These are phyloP conservation scores for Thalassiosira mediterranea DNA, from an alignment of 352 stramenopile species.

Conservation along the genomic window DNA sequence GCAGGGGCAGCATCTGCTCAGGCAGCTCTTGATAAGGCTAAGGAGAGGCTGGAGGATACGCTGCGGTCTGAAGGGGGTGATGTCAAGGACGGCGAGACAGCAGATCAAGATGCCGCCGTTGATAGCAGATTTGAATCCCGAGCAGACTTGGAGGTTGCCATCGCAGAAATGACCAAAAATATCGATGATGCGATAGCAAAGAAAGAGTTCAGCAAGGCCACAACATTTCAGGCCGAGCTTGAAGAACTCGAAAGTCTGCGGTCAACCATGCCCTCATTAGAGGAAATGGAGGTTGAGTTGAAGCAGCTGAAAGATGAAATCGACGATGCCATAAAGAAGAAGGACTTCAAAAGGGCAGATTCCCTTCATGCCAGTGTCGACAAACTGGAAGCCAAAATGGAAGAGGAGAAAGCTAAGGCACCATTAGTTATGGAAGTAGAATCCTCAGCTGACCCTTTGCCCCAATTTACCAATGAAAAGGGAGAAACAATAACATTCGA, in stretches of 20 bases:
- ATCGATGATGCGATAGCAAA: slow-evolving; percentile 67
- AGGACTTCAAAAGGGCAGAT: slow-evolving; percentile 72
- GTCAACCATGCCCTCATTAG: slow-evolving; percentile 70
- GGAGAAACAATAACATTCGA: slow-evolving; percentile 64
- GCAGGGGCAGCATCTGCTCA: slow-evolving; percentile 64
- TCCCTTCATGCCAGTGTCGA: slow-evolving; percentile 71
- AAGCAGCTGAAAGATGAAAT: slow-evolving; percentile 55
- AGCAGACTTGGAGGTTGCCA: slow-evolving; percentile 72
- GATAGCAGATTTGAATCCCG: slow-evolving; percentile 61
- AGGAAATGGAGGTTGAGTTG: slow-evolving; percentile 69
- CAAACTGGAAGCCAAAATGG: slow-evolving; percentile 62
- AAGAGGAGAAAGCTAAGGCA: slow-evolving; percentile 55
- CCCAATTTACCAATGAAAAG: slow-evolving; percentile 46
- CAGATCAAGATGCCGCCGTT: slow-evolving; percentile 14
- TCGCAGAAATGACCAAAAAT: slow-evolving; percentile 47
- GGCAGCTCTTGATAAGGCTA: slow-evolving; percentile 63
- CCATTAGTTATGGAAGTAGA: slow-evolving; percentile 9
- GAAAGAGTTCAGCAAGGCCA: slow-evolving; percentile 76
- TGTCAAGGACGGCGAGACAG: slow-evolving; percentile 23
- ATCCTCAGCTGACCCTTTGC: slow-evolving; percentile 1
- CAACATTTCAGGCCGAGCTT: slow-evolving; percentile 67
- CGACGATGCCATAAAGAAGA: slow-evolving; percentile 65
- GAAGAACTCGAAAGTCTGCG: slow-evolving; percentile 69
- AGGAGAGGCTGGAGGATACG: slow-evolving; percentile 55
- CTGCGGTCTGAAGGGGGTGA: slow-evolving; percentile 49